Conservation (phyloP, 108 stramenopile genomes). For the Pelagomonas calceolata region DNA sequence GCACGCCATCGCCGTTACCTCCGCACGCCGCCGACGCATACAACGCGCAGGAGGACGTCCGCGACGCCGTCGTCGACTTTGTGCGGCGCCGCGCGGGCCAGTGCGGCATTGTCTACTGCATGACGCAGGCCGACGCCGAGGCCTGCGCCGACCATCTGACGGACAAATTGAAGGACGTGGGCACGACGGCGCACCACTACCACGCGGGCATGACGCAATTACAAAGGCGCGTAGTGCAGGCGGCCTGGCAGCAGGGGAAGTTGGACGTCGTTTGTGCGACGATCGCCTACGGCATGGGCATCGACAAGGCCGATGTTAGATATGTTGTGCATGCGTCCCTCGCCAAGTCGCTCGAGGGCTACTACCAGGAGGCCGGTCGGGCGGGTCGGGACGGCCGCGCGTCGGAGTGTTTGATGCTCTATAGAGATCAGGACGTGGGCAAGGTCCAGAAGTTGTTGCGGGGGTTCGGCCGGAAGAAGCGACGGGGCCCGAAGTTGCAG, state of each 20-base stretch:
- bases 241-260: constrained; percentile 68
- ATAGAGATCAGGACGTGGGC: constrained; percentile 8
- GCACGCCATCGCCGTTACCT: too few species aligned
- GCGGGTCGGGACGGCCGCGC: constrained; percentile 85
- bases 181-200: background rate
- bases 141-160: background rate
- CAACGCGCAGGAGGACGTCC: background rate
- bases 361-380: constrained; percentile 90
- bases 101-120: constrained; percentile 92
- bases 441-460: background rate
- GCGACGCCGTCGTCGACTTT: constrained; percentile 64
- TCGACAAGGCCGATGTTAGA: constrained; percentile 82
- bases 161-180: background rate
- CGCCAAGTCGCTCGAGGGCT: constrained; percentile 78
- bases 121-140: constrained; percentile 48
- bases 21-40: too few species aligned
- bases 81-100: constrained; percentile 49
- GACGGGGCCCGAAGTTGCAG: background rate
- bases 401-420: constrained; percentile 62
- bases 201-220: background rate
- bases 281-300: constrained; percentile 93
- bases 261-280: constrained; percentile 89
- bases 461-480: background rate
- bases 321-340: constrained; percentile 76
- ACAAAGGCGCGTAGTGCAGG: background rate